Percentiles rank a stretch among this genome's conserved stretches.
phyloP scores from a whole-genome alignment of 495 filamentous ascomycete genomes.

The Hapsidospora chrysogenum region DNA sequence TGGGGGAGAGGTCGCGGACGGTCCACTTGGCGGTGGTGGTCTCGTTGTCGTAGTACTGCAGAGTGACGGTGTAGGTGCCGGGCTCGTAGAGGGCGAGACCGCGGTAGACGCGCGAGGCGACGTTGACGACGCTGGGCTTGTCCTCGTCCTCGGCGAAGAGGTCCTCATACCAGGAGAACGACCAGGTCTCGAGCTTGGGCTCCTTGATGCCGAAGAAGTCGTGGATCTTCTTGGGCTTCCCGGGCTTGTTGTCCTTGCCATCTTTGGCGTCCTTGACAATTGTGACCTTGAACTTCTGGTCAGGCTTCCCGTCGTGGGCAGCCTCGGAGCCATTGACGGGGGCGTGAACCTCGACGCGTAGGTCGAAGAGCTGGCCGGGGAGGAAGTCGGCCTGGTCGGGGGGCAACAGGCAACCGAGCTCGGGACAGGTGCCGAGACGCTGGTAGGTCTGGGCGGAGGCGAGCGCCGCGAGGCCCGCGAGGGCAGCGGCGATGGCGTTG shows the following conservation, averaged over 20 bases:
- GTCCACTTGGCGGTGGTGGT: conserved; percentile 52
- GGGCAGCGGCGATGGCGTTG: conserved; percentile 10
- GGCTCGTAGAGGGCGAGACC: conserved; percentile 49
- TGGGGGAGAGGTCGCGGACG: conserved; percentile 44
- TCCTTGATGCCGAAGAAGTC: conserved; percentile 44
- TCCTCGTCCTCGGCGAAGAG: conserved; percentile 50
- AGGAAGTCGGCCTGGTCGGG: conserved; percentile 66
- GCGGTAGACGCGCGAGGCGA: conserved; percentile 53
- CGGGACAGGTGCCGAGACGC: conserved; percentile 51
- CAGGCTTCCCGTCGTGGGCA: conserved; percentile 36
- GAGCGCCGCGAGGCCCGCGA: conserved; percentile 15
- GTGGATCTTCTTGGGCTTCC: conserved; percentile 25
- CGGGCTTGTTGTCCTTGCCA: too few species aligned
- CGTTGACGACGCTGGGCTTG: conserved; percentile 48
- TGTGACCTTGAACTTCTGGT: conserved; percentile 51
- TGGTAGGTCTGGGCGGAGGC: conserved; percentile 48
- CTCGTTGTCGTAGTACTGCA: conserved; percentile 48
- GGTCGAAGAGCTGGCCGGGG: conserved; percentile 57
- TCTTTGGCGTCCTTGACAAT: conserved; percentile 45
- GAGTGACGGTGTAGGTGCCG: conserved; percentile 50
- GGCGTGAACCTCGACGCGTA: conserved; percentile 60
- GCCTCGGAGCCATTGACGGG: conserved; percentile 61
- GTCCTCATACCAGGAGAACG: conserved; percentile 58
- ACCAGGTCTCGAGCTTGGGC: conserved; percentile 50
- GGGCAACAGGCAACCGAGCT: conserved; percentile 57